Base-by-base conservation (phyloP, 2,329 filamentous ascomycete genomes). In the Pyrenochaeta sp. region DNA sequence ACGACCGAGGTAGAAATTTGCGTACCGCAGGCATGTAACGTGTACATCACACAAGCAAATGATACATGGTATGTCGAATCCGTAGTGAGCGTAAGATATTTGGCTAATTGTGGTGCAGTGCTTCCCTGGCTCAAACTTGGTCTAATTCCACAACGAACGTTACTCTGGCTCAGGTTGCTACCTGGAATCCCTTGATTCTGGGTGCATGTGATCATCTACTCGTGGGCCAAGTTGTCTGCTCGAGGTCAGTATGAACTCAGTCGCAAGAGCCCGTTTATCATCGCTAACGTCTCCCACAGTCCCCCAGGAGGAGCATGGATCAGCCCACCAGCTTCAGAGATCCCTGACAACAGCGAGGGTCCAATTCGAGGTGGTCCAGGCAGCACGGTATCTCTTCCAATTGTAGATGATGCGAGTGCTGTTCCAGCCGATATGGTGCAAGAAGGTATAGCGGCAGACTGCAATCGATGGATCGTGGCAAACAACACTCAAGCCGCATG, bases 161-260 rank as follows among this genome's bases (percentile, higher is more conserved):
- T 13, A 28, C 22, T 10, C 14, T 13, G 9, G 22, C 23, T 18
- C 35, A 38, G 17, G 21, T 38, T 11, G 23, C 35, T 6, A 18
- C 13, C 13, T 38, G 35, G 35, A 38, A 38, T 9, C 35, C 35
- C 35, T 28, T 28, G 15, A 38, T 38, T 19, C 7, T 38, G 6
- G 35, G 35, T 6, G 23, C 23, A 5, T 38, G 35, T 26, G 35
- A 38, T 19, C 23, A 28, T 6, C 35, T 38, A 3, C 10, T 20
- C 6, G 23, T 27, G 11, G 35, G 23, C n/a, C 35, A 38, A 17
- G 6, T n/a, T n/a, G 21, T 38, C 11, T 38, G 31, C 19, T 5
- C 17, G 10, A 19, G 19, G 31, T 35, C 21, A 21, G 31, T 35
- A 22, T 11, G 6, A 23, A n/a, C n/a, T n/a, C n/a, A n/a, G n/a